phyloP scores from a whole-genome alignment of 139 green algal genomes.

The Volvox reticuliferus region DNA sequence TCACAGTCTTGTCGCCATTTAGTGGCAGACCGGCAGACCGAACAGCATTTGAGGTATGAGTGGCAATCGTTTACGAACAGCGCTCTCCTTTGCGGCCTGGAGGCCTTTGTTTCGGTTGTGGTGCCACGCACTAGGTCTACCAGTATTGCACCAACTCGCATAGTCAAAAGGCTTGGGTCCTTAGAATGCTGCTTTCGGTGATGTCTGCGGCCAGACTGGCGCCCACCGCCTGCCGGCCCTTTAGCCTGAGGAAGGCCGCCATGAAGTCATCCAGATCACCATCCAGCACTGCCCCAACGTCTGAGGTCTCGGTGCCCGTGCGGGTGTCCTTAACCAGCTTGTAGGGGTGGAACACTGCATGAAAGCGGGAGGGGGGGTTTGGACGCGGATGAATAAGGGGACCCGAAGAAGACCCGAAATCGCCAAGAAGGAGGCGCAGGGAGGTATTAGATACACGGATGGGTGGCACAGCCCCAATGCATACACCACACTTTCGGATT shows the following conservation, averaged over 20 bases:
- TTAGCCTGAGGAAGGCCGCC: slow-evolving; percentile 53
- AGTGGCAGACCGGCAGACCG: no score
- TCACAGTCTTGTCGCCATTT: no score
- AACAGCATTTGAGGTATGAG: no score
- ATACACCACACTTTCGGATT: no score
- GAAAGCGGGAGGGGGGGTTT: slow-evolving; percentile 65
- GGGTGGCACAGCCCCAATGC: background rate
- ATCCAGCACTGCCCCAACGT: slow-evolving; percentile 84
- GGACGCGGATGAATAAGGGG: background rate
- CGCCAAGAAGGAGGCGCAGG: background rate
- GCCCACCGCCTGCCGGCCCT: slow-evolving; percentile 34
- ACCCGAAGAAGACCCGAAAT: no score
- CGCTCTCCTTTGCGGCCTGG: no score
- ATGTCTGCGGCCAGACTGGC: background rate
- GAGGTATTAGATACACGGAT: background rate
- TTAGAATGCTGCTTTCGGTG: background rate
- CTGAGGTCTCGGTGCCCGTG: slow-evolving; percentile 77
- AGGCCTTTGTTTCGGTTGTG: no score
- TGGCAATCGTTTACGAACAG: no score
- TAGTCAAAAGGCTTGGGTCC: no score
- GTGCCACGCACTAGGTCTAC: no score
- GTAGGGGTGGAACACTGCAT: slow-evolving; percentile 95
- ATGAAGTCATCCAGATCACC: slow-evolving; percentile 69
- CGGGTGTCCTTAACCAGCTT: slow-evolving; percentile 96
- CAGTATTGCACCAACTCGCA: no score